Conservation (phyloP, 1,139 yeast species). For the Sugiyamaella sp. region DNA sequence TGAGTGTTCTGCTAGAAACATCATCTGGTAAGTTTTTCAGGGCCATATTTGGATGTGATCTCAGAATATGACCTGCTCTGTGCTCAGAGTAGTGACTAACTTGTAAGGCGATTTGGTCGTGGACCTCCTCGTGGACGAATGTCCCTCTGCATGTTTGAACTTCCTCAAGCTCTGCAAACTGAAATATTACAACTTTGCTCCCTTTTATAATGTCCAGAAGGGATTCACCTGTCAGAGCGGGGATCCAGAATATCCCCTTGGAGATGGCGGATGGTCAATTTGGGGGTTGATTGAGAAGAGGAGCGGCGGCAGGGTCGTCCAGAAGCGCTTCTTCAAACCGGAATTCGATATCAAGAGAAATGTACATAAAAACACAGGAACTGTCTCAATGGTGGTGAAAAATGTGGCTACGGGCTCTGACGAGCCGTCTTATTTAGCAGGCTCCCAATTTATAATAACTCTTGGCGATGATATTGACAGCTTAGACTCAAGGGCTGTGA, state of each 20-base stretch:
- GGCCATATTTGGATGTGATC: too few relatives aligned
- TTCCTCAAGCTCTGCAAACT: slow-evolving; percentile 59
- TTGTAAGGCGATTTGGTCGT: slow-evolving; percentile 52
- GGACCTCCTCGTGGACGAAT: slow-evolving; percentile 49
- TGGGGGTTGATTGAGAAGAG: slow-evolving; percentile 41
- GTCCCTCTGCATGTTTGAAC: slow-evolving; percentile 49
- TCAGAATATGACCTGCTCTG: neutral
- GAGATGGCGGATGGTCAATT: slow-evolving; percentile 42
- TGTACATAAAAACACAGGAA: slow-evolving; percentile 43
- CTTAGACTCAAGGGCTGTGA: slow-evolving; percentile 33
- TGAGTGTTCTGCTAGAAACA: slow-evolving; percentile 65
- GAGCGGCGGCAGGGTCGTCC: slow-evolving; percentile 27
- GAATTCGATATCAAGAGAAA: slow-evolving; percentile 29
- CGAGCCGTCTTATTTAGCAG: slow-evolving; percentile 29
- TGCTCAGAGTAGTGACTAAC: neutral
- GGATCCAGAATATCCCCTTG: slow-evolving; percentile 51
- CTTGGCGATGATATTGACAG: slow-evolving; percentile 33
- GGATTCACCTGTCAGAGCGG: slow-evolving; percentile 51
- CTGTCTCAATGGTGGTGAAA: slow-evolving; percentile 45
- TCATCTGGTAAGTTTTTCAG: slow-evolving; percentile 47
- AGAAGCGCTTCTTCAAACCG: slow-evolving; percentile 23
- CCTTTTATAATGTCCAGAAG: slow-evolving; percentile 50
- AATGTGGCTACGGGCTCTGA: slow-evolving; percentile 8
- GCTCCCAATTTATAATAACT: slow-evolving; percentile 42
- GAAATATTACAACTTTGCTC: slow-evolving; percentile 56